Evolutionary conservation across 1,139 yeast species (phyloP).

Genomic region (Candida labiduridarum): DNA sequence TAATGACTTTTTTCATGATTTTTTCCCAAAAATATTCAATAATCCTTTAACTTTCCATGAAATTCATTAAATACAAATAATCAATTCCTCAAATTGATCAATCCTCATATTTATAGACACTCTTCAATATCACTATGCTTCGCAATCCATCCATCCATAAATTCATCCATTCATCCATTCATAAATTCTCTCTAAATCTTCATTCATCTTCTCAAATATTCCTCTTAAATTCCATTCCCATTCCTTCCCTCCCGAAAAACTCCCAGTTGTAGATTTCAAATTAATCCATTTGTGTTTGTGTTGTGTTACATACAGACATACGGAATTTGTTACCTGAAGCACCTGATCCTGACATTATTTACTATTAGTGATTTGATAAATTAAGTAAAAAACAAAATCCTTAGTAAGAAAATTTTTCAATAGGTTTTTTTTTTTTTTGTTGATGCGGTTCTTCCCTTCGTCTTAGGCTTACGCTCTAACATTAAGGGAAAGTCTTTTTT

Average conservation of each 20-base stretch:
- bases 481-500: neutral
- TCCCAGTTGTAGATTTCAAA: neutral
- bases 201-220: too few species aligned
- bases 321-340: conserved; percentile 99
- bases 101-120: neutral
- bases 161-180: neutral
- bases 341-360: conserved; percentile 79
- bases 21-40: neutral
- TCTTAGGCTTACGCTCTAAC: neutral
- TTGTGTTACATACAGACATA: conserved; percentile 88
- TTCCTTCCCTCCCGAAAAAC: neutral
- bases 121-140: neutral
- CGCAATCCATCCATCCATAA: neutral
- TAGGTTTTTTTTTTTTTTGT: neutral
- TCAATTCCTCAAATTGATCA: neutral
- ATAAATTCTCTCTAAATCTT: too few species aligned
- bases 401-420: neutral
- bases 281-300: neutral
- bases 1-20: too few species aligned
- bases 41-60: neutral
- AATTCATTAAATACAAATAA: too few species aligned
- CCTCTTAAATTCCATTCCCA: neutral
- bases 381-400: neutral
- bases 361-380: conserved; percentile 13
- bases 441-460: neutral